Conservation (phyloP, 148 eudicot genomes). For the Diospyros kaki region DNA sequence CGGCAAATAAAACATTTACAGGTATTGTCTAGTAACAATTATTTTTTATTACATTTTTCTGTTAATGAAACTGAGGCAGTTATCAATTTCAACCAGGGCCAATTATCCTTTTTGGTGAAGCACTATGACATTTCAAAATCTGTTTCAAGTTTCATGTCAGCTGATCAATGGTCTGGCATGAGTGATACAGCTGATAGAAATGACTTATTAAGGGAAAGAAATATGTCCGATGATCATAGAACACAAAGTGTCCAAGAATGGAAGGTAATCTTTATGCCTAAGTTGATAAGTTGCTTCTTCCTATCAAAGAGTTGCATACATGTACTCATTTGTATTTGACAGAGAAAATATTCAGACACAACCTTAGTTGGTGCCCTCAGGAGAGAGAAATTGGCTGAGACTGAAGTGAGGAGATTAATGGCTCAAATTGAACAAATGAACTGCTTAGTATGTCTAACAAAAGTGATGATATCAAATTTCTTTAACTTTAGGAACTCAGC, state of each 20-base stretch:
- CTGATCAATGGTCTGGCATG: conserved; percentile 17
- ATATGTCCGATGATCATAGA: conserved; percentile 16
- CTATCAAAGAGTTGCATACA: background rate
- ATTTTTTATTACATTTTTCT: background rate
- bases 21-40: conserved; percentile 22
- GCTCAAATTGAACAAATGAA: conserved; percentile 40
- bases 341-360: conserved; percentile 35
- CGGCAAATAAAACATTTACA: conserved; percentile 54
- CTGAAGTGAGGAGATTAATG: conserved; percentile 33
- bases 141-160: conserved; percentile 14
- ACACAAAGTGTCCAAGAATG: conserved; percentile 11
- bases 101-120: conserved; percentile 47
- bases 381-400: conserved; percentile 46
- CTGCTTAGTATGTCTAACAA: conserved; percentile 28
- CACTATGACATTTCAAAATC: conserved; percentile 21
- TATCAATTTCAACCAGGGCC: conserved; percentile 37
- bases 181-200: conserved; percentile 18
- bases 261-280: conserved; percentile 30
- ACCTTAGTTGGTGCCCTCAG: conserved; percentile 37
- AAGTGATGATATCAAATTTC: background rate
- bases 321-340: conserved; percentile 9
- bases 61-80: conserved; percentile 3
- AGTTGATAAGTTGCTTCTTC: background rate
- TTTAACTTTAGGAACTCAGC: background rate
- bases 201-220: conserved; percentile 21